phyloP scores from a whole-genome alignment of 345 rosid genomes.

The Linum usitatissimum region DNA sequence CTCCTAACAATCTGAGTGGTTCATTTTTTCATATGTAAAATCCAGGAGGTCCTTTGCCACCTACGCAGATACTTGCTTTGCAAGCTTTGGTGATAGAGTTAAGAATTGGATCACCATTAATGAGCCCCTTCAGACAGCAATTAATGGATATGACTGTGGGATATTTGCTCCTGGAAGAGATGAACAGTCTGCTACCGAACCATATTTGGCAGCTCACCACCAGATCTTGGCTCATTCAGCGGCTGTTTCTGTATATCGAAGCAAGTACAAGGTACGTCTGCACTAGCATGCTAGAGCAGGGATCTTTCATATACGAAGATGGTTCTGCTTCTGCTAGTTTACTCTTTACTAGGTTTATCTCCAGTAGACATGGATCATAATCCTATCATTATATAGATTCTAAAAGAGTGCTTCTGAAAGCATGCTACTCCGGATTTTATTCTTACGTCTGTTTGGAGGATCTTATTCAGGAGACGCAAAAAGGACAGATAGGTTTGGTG shows the following conservation, averaged over 20 bases:
- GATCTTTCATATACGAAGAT: background rate
- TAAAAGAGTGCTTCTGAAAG: no score
- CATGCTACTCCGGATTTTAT: no score
- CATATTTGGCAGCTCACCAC: constrained; percentile 20
- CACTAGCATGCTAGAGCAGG: background rate
- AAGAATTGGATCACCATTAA: constrained; percentile 24
- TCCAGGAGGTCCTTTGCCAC: constrained; percentile 68
- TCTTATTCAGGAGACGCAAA: constrained; percentile 19
- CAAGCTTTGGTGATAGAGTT: constrained; percentile 22
- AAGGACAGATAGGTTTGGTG: constrained; percentile 19
- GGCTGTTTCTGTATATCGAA: constrained; percentile 20
- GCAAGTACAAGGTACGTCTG: constrained; percentile 16
- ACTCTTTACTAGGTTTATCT: background rate
- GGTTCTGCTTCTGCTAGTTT: background rate
- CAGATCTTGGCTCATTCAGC: constrained; percentile 23
- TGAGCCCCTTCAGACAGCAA: constrained; percentile 20
- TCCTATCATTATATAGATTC: no score
- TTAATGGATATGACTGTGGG: constrained; percentile 18
- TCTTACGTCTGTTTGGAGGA: background rate
- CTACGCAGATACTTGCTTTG: constrained; percentile 26
- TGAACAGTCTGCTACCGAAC: constrained; percentile 13
- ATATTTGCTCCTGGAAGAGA: constrained; percentile 21
- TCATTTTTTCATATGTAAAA: constrained; percentile 12
- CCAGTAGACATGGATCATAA: no score
- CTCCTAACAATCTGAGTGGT: constrained; percentile 6